Conservation (phyloP, 1,284 basidiomycete genomes). For the Papiliotrema laurentii region DNA sequence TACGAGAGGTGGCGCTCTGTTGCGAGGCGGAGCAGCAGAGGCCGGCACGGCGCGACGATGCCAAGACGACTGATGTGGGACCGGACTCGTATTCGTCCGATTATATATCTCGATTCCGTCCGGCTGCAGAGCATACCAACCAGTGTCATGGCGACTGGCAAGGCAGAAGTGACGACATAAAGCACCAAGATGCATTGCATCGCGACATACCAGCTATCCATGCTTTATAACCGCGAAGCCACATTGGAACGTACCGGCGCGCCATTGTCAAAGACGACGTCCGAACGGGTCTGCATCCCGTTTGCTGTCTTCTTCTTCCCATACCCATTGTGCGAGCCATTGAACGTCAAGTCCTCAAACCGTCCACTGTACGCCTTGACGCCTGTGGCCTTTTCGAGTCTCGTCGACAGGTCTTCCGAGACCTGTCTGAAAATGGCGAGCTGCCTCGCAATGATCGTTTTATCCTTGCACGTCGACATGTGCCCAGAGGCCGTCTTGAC, state of each 20-base stretch:
- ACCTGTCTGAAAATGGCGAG: conserved; percentile 77
- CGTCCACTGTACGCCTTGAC: conserved; percentile 38
- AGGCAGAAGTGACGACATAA: too few species aligned
- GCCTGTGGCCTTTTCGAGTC: conserved; percentile 68
- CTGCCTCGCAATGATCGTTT: conserved; percentile 63
- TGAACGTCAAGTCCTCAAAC: conserved; percentile 53
- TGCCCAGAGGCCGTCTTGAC: conserved; percentile 73
- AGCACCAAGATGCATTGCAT: too few species aligned
- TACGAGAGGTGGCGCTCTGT: too few species aligned
- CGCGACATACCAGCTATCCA: too few species aligned
- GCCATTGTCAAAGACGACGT: conserved; percentile 30
- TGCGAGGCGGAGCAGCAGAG: too few species aligned
- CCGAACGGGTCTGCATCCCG: conserved; percentile 20
- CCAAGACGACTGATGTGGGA: too few species aligned
- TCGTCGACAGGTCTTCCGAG: conserved; percentile 64
- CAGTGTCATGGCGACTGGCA: too few species aligned
- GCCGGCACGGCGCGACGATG: too few species aligned
- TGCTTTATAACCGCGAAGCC: too few species aligned
- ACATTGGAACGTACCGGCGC: conserved; percentile 15
- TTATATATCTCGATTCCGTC: too few species aligned
- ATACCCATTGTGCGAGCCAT: conserved; percentile 42
- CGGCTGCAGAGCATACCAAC: too few species aligned
- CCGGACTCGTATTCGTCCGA: too few species aligned
- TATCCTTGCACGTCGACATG: conserved; percentile 62
- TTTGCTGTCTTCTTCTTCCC: conserved; percentile 33